Evolutionary conservation across 495 filamentous ascomycete species (phyloP), one percentile per base, ranked within the genome.

Genomic region (Pseudotulostoma volvatum): DNA sequence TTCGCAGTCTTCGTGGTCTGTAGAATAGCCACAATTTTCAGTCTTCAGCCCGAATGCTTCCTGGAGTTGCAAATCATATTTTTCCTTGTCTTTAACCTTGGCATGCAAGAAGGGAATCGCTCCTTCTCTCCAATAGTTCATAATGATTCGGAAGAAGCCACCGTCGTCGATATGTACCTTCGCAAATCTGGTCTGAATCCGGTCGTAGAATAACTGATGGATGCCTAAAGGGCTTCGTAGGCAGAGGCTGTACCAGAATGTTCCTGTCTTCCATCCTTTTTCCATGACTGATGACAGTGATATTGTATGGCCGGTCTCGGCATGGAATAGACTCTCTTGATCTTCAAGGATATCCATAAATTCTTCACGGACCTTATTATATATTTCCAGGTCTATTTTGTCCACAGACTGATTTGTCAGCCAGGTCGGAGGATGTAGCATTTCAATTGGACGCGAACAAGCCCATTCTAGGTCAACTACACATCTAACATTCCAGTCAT

Each of bases 351-450:
- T n/a, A n/a, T n/a, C n/a, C n/a, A n/a, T n/a, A n/a, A n/a, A n/a
- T n/a, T n/a, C 48, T n/a, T 14, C 16, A 3, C 39, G 40, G 2
- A 42, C 14, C 3, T n/a, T 19, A 2, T 41, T 39, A 37, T 52
- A 54, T 7, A 41, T 46, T 14, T 43, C 41, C n/a, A 41, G 39
- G 4, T 21, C 35, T 34, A 60, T 47, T 19, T 30, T 5, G 43
- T 55, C 53, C n/a, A 57, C 44, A 37, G 40, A 34, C 17, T 47
- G 17, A 31, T 47, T 50, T 9, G 54, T 50, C 21, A 64, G 42
- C 59, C 56, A 63, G 21, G 48, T 44, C 14, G 53, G 53, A 39
- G 56, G 50, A 31, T 44, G 41, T 14, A 58, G 46, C 48, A 57
- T 48, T 41, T 56, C 46, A 2, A 49, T 31, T 9, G 51, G 53